Base-by-base conservation (phyloP, 2,329 filamentous ascomycete genomes). In the Penicillium sp. region DNA sequence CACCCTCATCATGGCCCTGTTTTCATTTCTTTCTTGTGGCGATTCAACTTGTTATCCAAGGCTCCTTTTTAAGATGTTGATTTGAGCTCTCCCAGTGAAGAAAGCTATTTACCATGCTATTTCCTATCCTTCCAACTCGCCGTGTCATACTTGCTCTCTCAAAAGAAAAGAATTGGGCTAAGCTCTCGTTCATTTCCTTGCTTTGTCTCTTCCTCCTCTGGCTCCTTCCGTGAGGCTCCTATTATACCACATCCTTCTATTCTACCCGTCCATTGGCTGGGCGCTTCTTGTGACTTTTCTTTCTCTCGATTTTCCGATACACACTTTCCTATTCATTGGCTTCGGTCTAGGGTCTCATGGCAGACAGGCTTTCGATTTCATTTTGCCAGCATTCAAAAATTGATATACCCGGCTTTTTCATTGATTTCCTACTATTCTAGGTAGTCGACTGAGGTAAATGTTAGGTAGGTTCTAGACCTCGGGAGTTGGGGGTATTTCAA, bases 361-460 rank as follows among this genome's bases (percentile, higher is more conserved):
- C 48, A 53, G 51, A 31, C 16, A n/a, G 21, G 47, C 53, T 52
- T 48, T 46, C 46, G 43, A 22, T 45, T 54, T 47, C 52, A 22
- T 37, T 57, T 19, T 54, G 52, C 37, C 49, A 39, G 41, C 53
- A 43, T 43, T 35, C 21, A 35, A 63, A 57, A 65, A 56, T 61
- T 65, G 57, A 63, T 65, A 66, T 64, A 63, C 59, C 64, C 63
- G 50, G 50, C 48, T 52, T 57, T 41, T 52, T 39, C 22, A 19
- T 43, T 52, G 27, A 31, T 13, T 33, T 29, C 19, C 39, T 13
- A 41, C 9, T 16, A 5, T 22, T 21, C 19, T 41, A 39, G 26
- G 26, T 26, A 26, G 9, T 39, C n/a, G 16, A 19, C 35, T 19
- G 35, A 19, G 35, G 35, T 19, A n/a, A n/a, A 19, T 19, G n/a